Evolutionary conservation across 495 filamentous ascomycete genomes (phyloP), one percentile per base, ranked within the genome.

Genomic region (Penicillium argentinense): DNA sequence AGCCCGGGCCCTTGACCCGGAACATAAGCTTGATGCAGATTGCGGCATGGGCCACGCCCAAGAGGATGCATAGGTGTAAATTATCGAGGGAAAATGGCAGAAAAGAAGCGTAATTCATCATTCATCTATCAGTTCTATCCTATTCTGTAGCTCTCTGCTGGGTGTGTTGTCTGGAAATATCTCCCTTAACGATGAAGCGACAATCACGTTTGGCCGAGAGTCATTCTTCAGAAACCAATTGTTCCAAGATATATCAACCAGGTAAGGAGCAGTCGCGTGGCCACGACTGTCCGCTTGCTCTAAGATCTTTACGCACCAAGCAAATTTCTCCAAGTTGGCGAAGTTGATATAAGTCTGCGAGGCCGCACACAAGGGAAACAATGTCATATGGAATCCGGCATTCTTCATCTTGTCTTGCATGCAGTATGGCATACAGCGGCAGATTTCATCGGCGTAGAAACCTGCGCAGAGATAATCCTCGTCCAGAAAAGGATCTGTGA

Each of bases 381-480:
- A 21, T 9, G 38, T 21, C 44, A 47, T 39, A 11, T 37, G 34
- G 6, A 30, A 29, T 8, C 34, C 44, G 9, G 33, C 7, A 21
- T 19, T 9, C 27, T 26, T 38, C 16, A 39, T 39, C 9, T 26
- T 28, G 39, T 47, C 36, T 1, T 36, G 18, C 12, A 26, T 27
- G 21, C 38, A 47, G 26, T 47, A 47, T 12, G 30, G 34, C n/a
- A 47, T 47, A 3, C 25, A 23, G 3, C 44, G 44, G 14, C 44
- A 47, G 4, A 47, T 29, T n/a, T 47, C 44, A 30, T 47, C 44
- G 12, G 44, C 44, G 19, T 28, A 39, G 25, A 22, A 39, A n/a
- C 28, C 33, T 11, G 44, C 16, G 12, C 29, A 6, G n/a, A 18
- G 17, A 39, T 39, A 24, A 5, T 45, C 42, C 12, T 47, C 36